phyloP scores from a whole-genome alignment of 768 basidiomycete species.

The Lactifluus rugatus region DNA sequence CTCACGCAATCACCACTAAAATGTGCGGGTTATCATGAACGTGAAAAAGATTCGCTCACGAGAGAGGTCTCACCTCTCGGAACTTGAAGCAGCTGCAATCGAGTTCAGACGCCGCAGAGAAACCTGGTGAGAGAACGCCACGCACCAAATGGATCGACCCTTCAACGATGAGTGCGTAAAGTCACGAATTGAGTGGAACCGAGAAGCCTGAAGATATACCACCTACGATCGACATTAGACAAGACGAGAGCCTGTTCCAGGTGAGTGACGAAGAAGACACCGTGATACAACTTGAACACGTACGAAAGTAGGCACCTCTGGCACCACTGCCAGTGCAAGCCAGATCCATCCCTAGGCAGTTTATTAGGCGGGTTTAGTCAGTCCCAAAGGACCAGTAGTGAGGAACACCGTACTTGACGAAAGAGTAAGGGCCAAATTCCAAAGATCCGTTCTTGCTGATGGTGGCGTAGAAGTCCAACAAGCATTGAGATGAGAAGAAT shows the following conservation, averaged over 20 bases:
- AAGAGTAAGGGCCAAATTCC: conserved; percentile 3
- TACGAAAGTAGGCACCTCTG: conserved; percentile 8
- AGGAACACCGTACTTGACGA: background rate
- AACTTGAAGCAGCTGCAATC: background rate
- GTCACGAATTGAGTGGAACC: background rate
- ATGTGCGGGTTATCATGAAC: background rate
- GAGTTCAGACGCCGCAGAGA: background rate
- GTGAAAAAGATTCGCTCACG: background rate
- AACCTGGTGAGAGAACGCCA: background rate
- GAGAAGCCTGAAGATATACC: background rate
- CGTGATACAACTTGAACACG: background rate
- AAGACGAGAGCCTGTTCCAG: background rate
- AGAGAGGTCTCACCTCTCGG: conserved; percentile 1
- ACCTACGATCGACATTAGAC: background rate
- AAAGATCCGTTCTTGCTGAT: background rate
- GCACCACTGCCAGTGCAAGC: conserved; percentile 4
- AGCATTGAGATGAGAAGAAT: conserved; percentile 4
- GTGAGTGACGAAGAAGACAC: background rate
- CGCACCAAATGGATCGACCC: conserved; percentile 3
- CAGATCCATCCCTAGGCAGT: conserved; percentile 9
- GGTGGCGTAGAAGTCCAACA: background rate
- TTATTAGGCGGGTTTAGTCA: background rate
- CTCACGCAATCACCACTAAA: conserved; percentile 13
- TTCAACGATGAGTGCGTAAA: background rate
- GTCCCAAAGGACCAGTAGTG: no score